Base-by-base conservation (phyloP, 2,329 filamentous ascomycete species). In the Reticulascus tulasneorum region DNA sequence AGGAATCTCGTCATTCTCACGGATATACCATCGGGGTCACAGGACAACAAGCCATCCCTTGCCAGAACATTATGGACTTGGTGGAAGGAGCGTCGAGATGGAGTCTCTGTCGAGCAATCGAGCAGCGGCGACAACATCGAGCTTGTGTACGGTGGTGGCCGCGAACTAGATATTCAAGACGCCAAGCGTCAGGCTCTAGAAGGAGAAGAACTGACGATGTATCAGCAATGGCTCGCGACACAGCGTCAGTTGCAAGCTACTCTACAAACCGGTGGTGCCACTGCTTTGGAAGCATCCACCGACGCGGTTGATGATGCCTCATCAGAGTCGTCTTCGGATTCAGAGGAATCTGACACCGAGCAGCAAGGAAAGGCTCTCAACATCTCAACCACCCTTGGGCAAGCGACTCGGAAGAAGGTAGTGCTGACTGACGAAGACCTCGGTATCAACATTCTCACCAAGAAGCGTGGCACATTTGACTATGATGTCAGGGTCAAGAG, bases 281-380 rank as follows among this genome's bases (percentile, higher is more conserved):
- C 79, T 7, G 72, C 75, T 2, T 64, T 91, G 3, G 85, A 91
- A 50, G 71, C 78, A 2, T 75, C 82, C 21, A 80, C 77, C 3
- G 86, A 88, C 44, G 79, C 82, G 6, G 84, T 83, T 12, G 89
- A 94, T 47, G 90, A 94, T 49, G 84, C 84, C 36, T 90, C 84
- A 2, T 89, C 89, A 1, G 89, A 90, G 42, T 90, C 86, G 1
- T 91, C 86, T 0, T 86, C 88, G 2, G 82, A 85, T 31, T 91
- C 87, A 1, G 90, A 95, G 50, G 89, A 93, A 45, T 90, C 88
- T 1, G 90, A 95, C 44, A 80, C 82, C 18, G 87, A 94, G 51
- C 86, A 94, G 45, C 91, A 96, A 62, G 91, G 91, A 40, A 89
- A 91, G 54, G 86, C 89, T 7, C 68, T 98, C 23, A 97, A 94